A percentile compares a stretch with the other conserved stretches of the same genome.
phyloP scores from a whole-genome alignment of 2,329 filamentous ascomycete genomes.

The Venturia pyrina region DNA sequence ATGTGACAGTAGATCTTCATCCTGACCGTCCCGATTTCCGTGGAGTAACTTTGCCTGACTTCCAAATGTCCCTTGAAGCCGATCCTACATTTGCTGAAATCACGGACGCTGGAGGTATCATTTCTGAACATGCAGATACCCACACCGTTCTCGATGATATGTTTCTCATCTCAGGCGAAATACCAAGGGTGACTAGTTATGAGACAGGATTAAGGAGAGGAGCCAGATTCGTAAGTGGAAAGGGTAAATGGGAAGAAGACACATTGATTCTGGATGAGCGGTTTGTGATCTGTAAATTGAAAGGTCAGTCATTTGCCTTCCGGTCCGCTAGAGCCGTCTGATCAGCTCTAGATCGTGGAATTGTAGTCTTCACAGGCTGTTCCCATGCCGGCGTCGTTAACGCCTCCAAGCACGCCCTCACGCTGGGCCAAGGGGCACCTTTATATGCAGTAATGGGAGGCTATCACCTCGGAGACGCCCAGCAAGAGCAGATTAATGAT shows the following conservation, averaged over 20 bases:
- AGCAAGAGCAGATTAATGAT: slow-evolving; percentile 32
- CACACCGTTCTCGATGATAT: slow-evolving; percentile 40
- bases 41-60: slow-evolving; percentile 32
- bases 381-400: slow-evolving; percentile 48
- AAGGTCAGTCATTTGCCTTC: slow-evolving; percentile 26
- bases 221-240: slow-evolving; percentile 31
- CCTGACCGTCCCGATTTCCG: slow-evolving; percentile 42
- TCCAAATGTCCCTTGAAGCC: slow-evolving; percentile 40
- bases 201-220: slow-evolving; percentile 38
- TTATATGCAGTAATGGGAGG: slow-evolving; percentile 44
- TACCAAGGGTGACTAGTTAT: slow-evolving; percentile 40
- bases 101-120: slow-evolving; percentile 28
- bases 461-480: slow-evolving; percentile 42
- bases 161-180: slow-evolving; percentile 45
- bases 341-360: slow-evolving; percentile 33
- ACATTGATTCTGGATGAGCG: slow-evolving; percentile 43
- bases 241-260: slow-evolving; percentile 37
- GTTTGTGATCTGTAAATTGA: slow-evolving; percentile 43
- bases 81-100: slow-evolving; percentile 44
- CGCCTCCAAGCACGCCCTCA: slow-evolving; percentile 35
- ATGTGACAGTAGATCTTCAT: slow-evolving; percentile 35
- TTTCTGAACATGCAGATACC: slow-evolving; percentile 29
- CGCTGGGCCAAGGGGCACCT: slow-evolving; percentile 28
- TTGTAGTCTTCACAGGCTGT: slow-evolving; percentile 47
- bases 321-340: neutral